Conservation (phyloP, 306 rosid species). For the Clitoria ternatea region DNA sequence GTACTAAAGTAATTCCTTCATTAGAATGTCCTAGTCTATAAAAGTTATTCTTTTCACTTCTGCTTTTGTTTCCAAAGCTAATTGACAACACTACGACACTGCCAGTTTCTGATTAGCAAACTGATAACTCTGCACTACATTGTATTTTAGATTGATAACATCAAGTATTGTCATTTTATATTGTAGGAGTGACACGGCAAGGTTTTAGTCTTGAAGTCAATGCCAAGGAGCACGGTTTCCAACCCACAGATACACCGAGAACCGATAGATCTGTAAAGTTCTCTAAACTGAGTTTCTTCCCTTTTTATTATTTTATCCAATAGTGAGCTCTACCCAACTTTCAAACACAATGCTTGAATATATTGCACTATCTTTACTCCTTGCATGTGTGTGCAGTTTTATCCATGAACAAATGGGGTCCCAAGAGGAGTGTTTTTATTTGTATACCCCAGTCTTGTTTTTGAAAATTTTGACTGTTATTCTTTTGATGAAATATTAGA, state of each 20-base stretch:
- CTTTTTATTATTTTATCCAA: neutral
- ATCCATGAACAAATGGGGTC: neutral
- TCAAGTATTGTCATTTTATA: conserved; percentile 22
- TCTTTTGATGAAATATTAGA: neutral
- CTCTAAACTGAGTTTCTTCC: conserved; percentile 7
- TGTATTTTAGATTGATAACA: neutral
- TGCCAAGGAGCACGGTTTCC: conserved; percentile 80
- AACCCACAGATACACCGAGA: conserved; percentile 92
- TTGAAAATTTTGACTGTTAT: neutral
- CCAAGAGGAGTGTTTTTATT: neutral
- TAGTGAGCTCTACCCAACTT: neutral
- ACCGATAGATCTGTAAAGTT: conserved; percentile 87
- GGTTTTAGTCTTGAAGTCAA: conserved; percentile 79
- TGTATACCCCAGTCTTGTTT: neutral
- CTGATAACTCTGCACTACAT: conserved; percentile 13
- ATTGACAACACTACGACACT: neutral
- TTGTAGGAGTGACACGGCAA: conserved; percentile 84
- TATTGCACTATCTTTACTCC: neutral
- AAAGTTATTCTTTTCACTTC: neutral
- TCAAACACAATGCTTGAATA: neutral
- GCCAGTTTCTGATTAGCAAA: conserved; percentile 8
- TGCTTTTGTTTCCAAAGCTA: neutral
- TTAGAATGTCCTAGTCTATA: neutral
- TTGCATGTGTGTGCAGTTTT: neutral
- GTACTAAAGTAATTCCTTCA: neutral